Base-by-base conservation (phyloP, 2,329 filamentous ascomycete species). In the Chaetothyriales sp. region DNA sequence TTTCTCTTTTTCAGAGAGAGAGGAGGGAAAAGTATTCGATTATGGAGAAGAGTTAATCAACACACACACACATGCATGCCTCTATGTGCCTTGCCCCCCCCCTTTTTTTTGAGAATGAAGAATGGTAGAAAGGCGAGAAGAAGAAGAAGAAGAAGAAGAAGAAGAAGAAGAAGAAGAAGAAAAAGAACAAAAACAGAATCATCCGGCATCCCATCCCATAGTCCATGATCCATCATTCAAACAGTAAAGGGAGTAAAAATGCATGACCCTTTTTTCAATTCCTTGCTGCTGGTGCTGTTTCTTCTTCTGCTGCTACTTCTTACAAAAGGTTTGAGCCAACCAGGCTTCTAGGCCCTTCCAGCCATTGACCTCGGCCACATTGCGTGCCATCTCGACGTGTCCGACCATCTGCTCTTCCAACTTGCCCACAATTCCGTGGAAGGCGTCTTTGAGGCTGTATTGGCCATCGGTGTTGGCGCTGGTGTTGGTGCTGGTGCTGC, bases 361-460 rank as follows among this genome's bases (percentile, higher is more conserved):
- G 15, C 48, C 48, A 28, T 56, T 53, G 5, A 28, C 45, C 46
- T 49, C 49, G 12, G 56, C 54, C 43, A 58, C 47, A 6, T 47
- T 51, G 19, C 39, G 53, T 9, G 56, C 56, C 49, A 52, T 51
- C 18, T 54, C 45, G 10, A 56, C 36, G 32, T 56, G 56, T 12
- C 52, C 54, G 22, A 43, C 43, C 12, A 50, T 48, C 46, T 53
- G 49, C 25, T 56, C 47, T 42, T 52, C 45, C n/a, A 58, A 42
- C 32, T 53, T 50, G 45, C 47, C 42, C 19, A 43, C 43, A 28
- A 58, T 48, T 2, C 52, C 54, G 4, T 49, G 20, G n/a, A 58
- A 52, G 1, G 48, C 39, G 20, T 50, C 47, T 39, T 44, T 19
- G 5, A 47, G 43, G 42, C 45, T 47, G 12, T 47, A 28, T 28